Base-by-base conservation (phyloP, 2,329 filamentous ascomycete species). In the Fusarium denticulatum region DNA sequence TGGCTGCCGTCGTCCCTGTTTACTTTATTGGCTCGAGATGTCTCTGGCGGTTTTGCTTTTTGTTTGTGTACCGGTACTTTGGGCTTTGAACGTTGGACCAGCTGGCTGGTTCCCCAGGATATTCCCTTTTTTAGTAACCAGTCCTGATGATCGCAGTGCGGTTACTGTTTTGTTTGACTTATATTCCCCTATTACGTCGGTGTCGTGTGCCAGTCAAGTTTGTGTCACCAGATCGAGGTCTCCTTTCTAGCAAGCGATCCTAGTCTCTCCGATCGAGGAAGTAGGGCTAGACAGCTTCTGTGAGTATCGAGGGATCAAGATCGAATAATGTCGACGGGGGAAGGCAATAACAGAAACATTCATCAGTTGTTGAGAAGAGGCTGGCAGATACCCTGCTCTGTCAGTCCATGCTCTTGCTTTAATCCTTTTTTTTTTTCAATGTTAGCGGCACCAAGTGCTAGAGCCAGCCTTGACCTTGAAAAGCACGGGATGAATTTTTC, bases 21-120 rank as follows among this genome's bases (percentile, higher is more conserved):
- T 73, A 46, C 46, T 64, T 60, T 45, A 56, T 61, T 73, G 71
- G 59, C 60, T 70, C 65, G 46, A 71, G 40, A 58, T 70, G 70
- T 70, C 65, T 73, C 55, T 55, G 62, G 49, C 47, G 10, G 40
- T 30, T 57, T 69, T 69, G 59, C 65, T 64, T 69, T 69, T 64
- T 45, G 12, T 39, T 39, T 52, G 50, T 55, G 59, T 65, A 69
- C 65, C 40, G 16, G 66, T 70, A 69, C 67, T 36, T 69, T 64
- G 50, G 39, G 36, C 50, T 56, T 46, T 42, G 59, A 28, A 18
- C 26, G 30, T 43, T 46, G 24, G 28, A 64, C 58, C 34, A 32
- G n/a, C 50, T 59, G 46, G 36, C 42, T 55, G 49, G 56, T 59
- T 72, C 70, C 60, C 70, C 60, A 67, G 56, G 45, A 47, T 47